Evolutionary conservation across 768 basidiomycete species (phyloP).

Genomic region (Leccinum obscurum): DNA sequence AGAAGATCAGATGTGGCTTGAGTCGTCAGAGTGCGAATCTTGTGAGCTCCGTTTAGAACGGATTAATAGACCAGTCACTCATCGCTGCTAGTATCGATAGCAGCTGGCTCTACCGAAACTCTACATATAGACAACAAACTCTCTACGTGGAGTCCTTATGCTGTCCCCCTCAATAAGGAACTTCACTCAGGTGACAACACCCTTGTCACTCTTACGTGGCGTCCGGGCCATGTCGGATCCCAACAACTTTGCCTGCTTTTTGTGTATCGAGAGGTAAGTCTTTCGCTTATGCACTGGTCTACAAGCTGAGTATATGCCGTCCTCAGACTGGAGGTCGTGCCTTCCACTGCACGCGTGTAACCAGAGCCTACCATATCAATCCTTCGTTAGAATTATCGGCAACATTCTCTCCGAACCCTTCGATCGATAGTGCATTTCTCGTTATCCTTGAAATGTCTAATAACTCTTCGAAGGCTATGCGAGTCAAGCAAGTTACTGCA

Average conservation of each 20-base stretch:
- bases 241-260: conserved; percentile 62
- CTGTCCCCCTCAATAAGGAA: conserved; percentile 40
- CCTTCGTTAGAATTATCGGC: conserved; percentile 57
- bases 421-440: conserved; percentile 48
- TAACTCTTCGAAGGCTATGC: conserved; percentile 39
- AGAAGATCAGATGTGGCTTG: conserved; percentile 65
- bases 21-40: conserved; percentile 21
- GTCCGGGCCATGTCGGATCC: conserved; percentile 48
- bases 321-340: conserved; percentile 44
- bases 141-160: conserved; percentile 43
- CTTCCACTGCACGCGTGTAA: conserved; percentile 61
- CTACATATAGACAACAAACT: conserved; percentile 56
- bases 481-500: conserved; percentile 57
- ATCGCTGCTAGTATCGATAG: conserved; percentile 16
- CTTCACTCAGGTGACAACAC: conserved; percentile 50
- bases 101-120: conserved; percentile 35
- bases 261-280: conserved; percentile 60
- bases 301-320: conserved; percentile 6
- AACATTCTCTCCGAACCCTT: conserved; percentile 50
- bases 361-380: conserved; percentile 57
- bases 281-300: neutral
- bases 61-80: neutral
- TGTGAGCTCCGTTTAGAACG: conserved; percentile 16
- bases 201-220: conserved; percentile 53
- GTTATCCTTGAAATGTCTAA: conserved; percentile 61